phyloP scores from a whole-genome alignment of 148 eudicot species.

The Camellia sinensis region DNA sequence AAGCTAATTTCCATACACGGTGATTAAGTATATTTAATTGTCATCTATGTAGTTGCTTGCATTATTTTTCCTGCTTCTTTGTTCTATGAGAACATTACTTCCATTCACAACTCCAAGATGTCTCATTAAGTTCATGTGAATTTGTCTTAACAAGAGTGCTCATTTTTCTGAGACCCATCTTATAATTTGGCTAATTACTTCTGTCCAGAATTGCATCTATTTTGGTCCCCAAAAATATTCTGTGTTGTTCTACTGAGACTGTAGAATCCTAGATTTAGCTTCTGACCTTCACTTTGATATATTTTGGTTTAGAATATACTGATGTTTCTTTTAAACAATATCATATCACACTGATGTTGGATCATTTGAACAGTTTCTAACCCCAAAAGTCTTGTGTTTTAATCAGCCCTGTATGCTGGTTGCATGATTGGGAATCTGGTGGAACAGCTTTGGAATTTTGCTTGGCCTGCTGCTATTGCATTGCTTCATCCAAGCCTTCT shows the following conservation, averaged over 20 bases:
- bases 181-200: background rate
- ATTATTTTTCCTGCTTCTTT: background rate
- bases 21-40: background rate
- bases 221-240: background rate
- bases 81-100: background rate
- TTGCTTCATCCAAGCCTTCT: constrained; percentile 92
- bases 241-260: background rate
- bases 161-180: background rate
- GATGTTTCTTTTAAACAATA: background rate
- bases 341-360: background rate
- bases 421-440: constrained; percentile 84
- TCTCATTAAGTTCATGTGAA: background rate
- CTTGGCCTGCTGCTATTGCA: constrained; percentile 93
- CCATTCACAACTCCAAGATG: background rate
- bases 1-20: background rate
- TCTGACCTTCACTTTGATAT: background rate
- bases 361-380: constrained; percentile 10
- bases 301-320: background rate
- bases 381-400: constrained; percentile 1
- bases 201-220: background rate
- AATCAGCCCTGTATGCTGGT: constrained; percentile 81
- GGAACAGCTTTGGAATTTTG: constrained; percentile 96
- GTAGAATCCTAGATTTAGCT: background rate
- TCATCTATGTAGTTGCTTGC: background rate
- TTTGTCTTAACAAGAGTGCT: background rate